Conservation (phyloP, 257 asterid genomes). For the Solanum piurae region DNA sequence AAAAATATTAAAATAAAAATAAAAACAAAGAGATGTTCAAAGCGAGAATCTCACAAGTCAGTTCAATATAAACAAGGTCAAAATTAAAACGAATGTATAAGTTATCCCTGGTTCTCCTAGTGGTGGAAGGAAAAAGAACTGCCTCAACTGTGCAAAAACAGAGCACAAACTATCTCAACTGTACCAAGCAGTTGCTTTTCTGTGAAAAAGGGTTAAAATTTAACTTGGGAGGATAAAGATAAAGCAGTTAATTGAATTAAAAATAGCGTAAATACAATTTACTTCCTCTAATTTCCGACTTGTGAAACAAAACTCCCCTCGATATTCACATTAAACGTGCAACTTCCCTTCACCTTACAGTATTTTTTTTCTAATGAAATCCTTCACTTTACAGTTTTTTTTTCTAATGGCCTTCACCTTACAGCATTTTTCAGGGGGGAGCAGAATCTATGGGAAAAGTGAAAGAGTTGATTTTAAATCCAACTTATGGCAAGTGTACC, state of each 20-base stretch:
- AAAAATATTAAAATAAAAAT: background rate
- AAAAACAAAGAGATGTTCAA: background rate
- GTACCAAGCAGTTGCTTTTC: background rate
- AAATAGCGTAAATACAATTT: too few relatives aligned
- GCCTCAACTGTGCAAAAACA: background rate
- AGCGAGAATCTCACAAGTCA: background rate
- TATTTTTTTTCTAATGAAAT: background rate
- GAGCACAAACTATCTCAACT: background rate
- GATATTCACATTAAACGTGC: background rate
- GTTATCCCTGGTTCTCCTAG: background rate
- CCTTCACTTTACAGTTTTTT: background rate
- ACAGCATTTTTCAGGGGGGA: background rate
- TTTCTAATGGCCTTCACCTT: background rate
- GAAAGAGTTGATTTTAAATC: background rate
- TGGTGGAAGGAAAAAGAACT: background rate
- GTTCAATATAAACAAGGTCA: background rate
- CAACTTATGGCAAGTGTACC: background rate
- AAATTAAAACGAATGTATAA: background rate
- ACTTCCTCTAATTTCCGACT: background rate
- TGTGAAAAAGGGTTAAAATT: background rate
- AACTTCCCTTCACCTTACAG: background rate
- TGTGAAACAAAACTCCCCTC: background rate
- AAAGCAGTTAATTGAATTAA: background rate
- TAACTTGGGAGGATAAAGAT: background rate
- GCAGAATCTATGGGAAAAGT: background rate